Evolutionary conservation across 176 grass and related monocot species (phyloP).

Genomic region (Melocanna baccifera): DNA sequence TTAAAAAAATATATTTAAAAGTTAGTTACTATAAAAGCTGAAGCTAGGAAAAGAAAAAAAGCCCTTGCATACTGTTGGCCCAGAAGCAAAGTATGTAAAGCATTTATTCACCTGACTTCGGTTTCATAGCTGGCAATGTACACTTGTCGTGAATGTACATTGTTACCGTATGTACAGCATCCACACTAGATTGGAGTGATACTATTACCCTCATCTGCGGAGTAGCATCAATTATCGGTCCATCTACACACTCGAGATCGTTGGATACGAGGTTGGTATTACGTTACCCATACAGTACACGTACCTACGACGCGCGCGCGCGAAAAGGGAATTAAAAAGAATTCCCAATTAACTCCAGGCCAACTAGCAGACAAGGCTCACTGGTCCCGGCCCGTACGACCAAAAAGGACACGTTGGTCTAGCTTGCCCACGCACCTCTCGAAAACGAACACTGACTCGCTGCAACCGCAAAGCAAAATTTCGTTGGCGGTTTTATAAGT

Average conservation of each 20-base stretch:
- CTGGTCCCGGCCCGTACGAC: background rate
- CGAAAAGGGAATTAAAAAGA: background rate
- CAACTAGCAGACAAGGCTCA: background rate
- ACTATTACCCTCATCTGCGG: too few species aligned
- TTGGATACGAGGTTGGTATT: too few species aligned
- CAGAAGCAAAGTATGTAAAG: too few species aligned
- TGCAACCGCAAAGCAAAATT: background rate
- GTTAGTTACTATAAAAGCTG: too few species aligned
- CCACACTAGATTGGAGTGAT: too few species aligned
- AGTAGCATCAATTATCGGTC: background rate
- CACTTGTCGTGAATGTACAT: background rate
- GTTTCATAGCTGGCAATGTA: too few species aligned
- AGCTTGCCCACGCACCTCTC: background rate
- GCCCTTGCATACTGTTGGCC: too few species aligned
- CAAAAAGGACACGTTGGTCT: background rate
- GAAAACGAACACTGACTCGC: background rate
- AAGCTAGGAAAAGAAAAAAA: too few species aligned
- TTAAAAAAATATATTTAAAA: too few species aligned
- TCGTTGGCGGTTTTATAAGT: background rate
- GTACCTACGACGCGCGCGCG: background rate
- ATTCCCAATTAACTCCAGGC: background rate
- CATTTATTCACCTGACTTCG: too few species aligned
- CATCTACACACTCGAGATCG: background rate
- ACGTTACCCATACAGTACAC: too few species aligned
- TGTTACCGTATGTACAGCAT: background rate